These are phyloP conservation scores for Cercospora sesami DNA, from an alignment of 2,329 filamentous ascomycete genomes.

Conservation along the genomic window DNA sequence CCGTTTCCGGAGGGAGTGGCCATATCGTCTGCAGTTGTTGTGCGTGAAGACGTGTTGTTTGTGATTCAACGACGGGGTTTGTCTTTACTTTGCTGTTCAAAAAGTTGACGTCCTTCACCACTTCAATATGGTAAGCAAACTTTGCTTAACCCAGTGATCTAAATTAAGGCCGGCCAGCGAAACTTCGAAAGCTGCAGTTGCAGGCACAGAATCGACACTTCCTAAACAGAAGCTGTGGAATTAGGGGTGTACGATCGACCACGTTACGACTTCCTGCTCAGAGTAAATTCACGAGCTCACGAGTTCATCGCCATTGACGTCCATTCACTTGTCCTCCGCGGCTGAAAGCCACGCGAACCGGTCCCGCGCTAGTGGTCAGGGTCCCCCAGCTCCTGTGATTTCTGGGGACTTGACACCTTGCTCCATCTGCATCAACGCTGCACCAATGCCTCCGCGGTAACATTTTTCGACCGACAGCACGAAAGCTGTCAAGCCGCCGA, in stretches of 20 bases:
- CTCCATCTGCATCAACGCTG: conserved; percentile 1
- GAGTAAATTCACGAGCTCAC: neutral
- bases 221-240: neutral
- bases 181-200: neutral
- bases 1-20: conserved; percentile 37
- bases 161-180: neutral
- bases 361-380: neutral
- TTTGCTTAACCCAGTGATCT: neutral
- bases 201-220: neutral
- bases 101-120: neutral
- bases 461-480: conserved; percentile 9
- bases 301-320: neutral
- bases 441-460: conserved; percentile 26
- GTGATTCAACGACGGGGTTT: neutral
- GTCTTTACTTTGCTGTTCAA: neutral
- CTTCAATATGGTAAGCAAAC: neutral
- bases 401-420: conserved; percentile 9
- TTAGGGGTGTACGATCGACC: neutral
- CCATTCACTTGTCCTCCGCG: conserved; percentile 2
- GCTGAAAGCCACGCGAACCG: neutral
- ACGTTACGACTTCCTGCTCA: neutral
- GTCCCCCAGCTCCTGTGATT: conserved; percentile 5
- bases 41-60: neutral
- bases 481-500: conserved; percentile 11
- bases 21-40: conserved; percentile 10